Evolutionary conservation across 2,329 filamentous ascomycete genomes (phyloP), one percentile per base, ranked within the genome.

Genomic region (Zymoseptoria ardabiliae): DNA sequence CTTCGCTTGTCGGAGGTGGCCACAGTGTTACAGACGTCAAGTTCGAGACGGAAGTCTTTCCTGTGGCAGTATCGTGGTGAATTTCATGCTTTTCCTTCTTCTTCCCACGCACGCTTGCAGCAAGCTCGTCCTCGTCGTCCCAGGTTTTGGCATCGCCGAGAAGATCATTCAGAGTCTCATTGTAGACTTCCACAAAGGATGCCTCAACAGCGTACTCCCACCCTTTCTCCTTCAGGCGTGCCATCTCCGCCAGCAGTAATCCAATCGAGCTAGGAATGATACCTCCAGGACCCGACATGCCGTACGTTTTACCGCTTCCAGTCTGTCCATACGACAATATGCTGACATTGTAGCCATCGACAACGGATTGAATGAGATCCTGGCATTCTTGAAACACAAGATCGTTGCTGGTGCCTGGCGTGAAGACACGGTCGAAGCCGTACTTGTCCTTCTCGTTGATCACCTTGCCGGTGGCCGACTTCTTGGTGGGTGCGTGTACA

Each of bases 241-340:
- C 88, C 56, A 95, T 90, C 50, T 91, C 94, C 57, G 90, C 84
- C 73, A 97, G 97, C 64, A 99, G 96, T 79, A 97, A 93, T 65
- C 90, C 85, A 7, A 95, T 94, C 2, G 94, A 92, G 7, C 89
- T 85, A 1, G 94, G 93, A 60, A 99, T 99, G 88, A 99, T 97
- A 66, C 94, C 94, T 68, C 97, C 90, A 1, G 79, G 76, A 0
- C 87, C 89, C 9, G 90, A 95, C 94, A 99, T 99, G 3, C 94
- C 97, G 71, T 88, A 90, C 0, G 94, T 99, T 80, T 99, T 99
- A 61, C 94, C 94, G 19, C 92, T 94, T 3, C 94, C 94, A 0
- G 94, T 99, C 74, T 99, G 94, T 50, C 94, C 94, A 71, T 99
- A 99, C 72, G 92, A 97, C 77, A 99, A 96, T 63, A 99, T 97